phyloP scores from a whole-genome alignment of 2,329 filamentous ascomycete genomes.

The Intubia oerlemansii region DNA sequence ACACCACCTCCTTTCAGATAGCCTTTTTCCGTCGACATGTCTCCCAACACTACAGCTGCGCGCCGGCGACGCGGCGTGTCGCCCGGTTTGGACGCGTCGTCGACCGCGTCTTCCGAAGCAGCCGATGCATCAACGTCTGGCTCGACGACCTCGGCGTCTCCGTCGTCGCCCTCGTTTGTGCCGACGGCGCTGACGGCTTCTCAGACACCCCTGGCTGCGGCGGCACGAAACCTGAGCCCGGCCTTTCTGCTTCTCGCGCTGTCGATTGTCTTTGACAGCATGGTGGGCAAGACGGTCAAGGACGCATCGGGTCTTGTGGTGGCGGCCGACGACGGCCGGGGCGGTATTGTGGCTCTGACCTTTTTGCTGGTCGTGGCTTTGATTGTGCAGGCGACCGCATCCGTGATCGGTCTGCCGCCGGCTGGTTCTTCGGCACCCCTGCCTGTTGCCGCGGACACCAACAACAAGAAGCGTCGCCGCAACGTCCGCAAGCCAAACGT shows the following conservation, averaged over 20 bases:
- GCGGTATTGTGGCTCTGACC: conserved; percentile 10
- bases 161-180: background rate
- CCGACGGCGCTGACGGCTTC: conserved; percentile 3
- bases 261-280: conserved; percentile 10
- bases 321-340: conserved; percentile 2
- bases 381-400: conserved; percentile 24
- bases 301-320: background rate
- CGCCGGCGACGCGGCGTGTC: conserved; percentile 4
- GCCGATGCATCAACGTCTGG: background rate
- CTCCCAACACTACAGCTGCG: no score
- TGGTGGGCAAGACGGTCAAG: conserved; percentile 8
- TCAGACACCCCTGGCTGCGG: conserved; percentile 9
- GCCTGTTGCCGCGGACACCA: conserved; percentile 20
- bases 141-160: background rate
- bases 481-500: conserved; percentile 22
- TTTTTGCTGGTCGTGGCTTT: conserved; percentile 12
- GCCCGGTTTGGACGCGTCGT: no score
- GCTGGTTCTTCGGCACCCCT: conserved; percentile 24
- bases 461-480: conserved; percentile 26
- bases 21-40: no score
- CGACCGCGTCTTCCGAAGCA: background rate
- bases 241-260: conserved; percentile 11
- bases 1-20: no score
- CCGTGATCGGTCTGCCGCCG: conserved; percentile 39
- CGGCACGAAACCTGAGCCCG: conserved; percentile 12